phyloP scores from a whole-genome alignment of 2,329 filamentous ascomycete species.

The Aspergillus ochraceoroseus region DNA sequence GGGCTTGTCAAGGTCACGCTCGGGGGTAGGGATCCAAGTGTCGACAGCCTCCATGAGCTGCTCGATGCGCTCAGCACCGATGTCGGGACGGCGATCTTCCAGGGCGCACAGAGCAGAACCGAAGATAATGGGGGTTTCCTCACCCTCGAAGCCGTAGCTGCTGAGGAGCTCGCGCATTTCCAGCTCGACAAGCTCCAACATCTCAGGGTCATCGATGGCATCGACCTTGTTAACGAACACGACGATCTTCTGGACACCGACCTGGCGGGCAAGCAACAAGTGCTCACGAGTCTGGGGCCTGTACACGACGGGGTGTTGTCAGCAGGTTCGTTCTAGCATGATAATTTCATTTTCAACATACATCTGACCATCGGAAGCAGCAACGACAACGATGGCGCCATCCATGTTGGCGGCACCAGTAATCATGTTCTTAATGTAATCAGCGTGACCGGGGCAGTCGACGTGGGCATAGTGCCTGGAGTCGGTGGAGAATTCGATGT shows the following conservation, averaged over 20 bases:
- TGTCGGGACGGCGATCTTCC: constrained; percentile 78
- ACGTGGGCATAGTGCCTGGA: constrained; percentile 97
- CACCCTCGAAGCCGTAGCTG: constrained; percentile 94
- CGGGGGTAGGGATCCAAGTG: constrained; percentile 90
- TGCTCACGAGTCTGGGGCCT: constrained; percentile 96
- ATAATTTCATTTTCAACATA: too few species aligned
- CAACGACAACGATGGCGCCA: constrained; percentile 96
- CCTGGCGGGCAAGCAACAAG: constrained; percentile 93
- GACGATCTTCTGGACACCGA: constrained; percentile 95
- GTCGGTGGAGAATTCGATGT: constrained; percentile 97
- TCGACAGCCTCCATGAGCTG: constrained; percentile 88
- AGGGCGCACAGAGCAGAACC: constrained; percentile 94
- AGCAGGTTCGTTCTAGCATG: constrained; percentile 16
- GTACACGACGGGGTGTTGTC: constrained; percentile 17
- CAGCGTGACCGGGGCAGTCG: constrained; percentile 98
- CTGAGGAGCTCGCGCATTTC: constrained; percentile 97
- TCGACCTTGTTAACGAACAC: constrained; percentile 99
- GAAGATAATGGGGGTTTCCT: constrained; percentile 95
- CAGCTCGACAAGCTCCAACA: constrained; percentile 99
- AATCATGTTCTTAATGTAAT: constrained; percentile 99
- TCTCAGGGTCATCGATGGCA: constrained; percentile 93
- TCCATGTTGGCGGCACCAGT: constrained; percentile 99
- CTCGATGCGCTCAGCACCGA: constrained; percentile 82
- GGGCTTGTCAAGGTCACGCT: constrained; percentile 93
- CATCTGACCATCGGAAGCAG: constrained; percentile 98